Evolutionary conservation across 2,329 filamentous ascomycete species (phyloP).

Genomic region (Annulohypoxylon truncatum): DNA sequence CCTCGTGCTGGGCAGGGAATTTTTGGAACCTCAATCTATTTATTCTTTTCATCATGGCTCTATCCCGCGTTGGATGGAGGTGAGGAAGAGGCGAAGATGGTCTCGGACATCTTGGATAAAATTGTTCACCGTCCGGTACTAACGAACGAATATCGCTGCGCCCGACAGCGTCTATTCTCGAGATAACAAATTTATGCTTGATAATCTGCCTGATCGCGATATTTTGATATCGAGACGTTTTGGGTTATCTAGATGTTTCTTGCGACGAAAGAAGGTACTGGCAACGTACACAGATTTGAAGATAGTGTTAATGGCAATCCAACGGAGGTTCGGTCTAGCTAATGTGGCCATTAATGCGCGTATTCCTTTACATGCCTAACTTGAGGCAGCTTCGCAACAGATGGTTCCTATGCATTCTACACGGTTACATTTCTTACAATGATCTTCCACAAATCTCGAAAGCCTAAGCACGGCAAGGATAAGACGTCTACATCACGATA

Average conservation of each 20-base stretch:
- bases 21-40: slow-evolving; percentile 68
- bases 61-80: slow-evolving; percentile 55
- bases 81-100: slow-evolving; percentile 58
- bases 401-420: background rate
- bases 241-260: background rate
- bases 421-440: background rate
- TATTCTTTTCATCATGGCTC: slow-evolving; percentile 60
- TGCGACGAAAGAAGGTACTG: too few relatives aligned
- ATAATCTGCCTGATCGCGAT: background rate
- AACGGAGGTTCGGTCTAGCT: too few relatives aligned
- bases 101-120: background rate
- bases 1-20: slow-evolving; percentile 77
- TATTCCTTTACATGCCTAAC: too few relatives aligned
- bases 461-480: background rate
- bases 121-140: background rate
- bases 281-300: too few relatives aligned
- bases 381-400: background rate
- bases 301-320: too few relatives aligned
- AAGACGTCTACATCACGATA: background rate
- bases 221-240: background rate
- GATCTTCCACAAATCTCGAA: background rate
- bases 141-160: background rate
- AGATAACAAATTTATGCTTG: background rate
- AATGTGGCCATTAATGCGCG: too few relatives aligned
- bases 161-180: background rate